Evolutionary conservation across 495 filamentous ascomycete species (phyloP).

Genomic region (Immersiella caudata): DNA sequence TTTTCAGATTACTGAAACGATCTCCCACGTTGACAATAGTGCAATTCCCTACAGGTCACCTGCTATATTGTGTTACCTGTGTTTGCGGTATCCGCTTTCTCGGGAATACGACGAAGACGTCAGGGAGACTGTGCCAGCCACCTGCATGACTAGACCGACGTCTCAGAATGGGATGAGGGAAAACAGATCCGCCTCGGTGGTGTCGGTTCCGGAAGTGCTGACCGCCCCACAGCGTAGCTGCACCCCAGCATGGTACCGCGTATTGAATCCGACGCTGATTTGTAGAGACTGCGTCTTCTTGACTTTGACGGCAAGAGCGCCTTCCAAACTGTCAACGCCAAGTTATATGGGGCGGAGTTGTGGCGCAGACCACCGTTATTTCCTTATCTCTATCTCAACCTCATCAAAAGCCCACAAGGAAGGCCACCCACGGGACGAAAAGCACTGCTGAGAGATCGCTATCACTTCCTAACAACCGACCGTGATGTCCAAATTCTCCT

Average conservation of each 20-base stretch:
- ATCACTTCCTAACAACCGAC: too few relatives aligned
- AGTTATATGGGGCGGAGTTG: too few relatives aligned
- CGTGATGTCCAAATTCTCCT: too few relatives aligned
- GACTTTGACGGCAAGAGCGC: neutral
- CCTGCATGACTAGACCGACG: neutral
- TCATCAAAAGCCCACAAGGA: too few relatives aligned
- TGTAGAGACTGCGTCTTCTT: neutral
- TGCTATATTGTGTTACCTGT: neutral
- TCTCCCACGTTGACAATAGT: neutral
- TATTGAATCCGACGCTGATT: neutral
- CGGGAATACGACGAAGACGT: neutral
- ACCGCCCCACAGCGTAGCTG: neutral
- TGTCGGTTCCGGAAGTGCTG: neutral
- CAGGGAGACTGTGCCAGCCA: neutral
- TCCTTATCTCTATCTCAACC: too few relatives aligned
- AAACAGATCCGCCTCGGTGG: conserved; percentile 3
- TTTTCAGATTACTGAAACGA: neutral
- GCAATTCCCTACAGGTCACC: neutral
- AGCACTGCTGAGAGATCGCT: too few relatives aligned
- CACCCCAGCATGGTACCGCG: neutral
- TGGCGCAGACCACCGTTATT: too few relatives aligned
- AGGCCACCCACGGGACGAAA: too few relatives aligned
- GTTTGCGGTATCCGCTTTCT: neutral
- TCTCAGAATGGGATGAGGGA: neutral
- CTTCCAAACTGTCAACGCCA: too few relatives aligned